Evolutionary conservation across 2,329 filamentous ascomycete species (phyloP), one percentile per base, ranked within the genome.

Genomic region (Lasiodiplodia sp.): DNA sequence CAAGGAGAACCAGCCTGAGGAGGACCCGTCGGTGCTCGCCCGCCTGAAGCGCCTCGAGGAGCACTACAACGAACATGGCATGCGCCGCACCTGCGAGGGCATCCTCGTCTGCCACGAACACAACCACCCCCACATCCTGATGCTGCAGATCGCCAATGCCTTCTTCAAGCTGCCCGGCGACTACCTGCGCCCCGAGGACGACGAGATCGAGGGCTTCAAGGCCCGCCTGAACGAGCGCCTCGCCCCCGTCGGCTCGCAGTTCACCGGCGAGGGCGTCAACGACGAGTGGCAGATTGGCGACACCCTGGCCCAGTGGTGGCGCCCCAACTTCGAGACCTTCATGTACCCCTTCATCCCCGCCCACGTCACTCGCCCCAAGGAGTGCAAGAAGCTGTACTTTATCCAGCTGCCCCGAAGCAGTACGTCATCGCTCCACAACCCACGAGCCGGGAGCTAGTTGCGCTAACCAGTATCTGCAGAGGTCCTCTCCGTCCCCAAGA

Each of bases 121-220:
- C 85, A 98, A 97, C 83, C 96, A 98, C 81, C 96, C 96, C 16
- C 96, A 99, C 81, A 97, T 99, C 72, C 85, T 99, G 73, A 98
- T 99, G 96, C 87, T 99, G 71, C 96, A 99, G 86, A 99, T 99
- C 76, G 96, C 96, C 66, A 99, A 99, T 80, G 95, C 96, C 28
- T 99, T 99, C 84, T 99, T 99, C 86, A 99, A 99, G 84, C 88
- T 99, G 80, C 96, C 96, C 0, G 96, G 96, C 69, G 96, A 98
- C 82, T 99, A 98, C 79, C 88, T 99, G 55, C 88, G 90, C 67
- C 91, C 92, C 53, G 92, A 93, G 73, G 95, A 97, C 75, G 93
- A 97, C 72, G 96, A 99, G 83, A 86, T 97, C 67, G 89, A 92
- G 68, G 96, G 95, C n/a, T 98, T 99, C 88, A 97, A 97, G 84